Base-by-base conservation (phyloP, 768 basidiomycete species). In the Fomitopsis serialis region DNA sequence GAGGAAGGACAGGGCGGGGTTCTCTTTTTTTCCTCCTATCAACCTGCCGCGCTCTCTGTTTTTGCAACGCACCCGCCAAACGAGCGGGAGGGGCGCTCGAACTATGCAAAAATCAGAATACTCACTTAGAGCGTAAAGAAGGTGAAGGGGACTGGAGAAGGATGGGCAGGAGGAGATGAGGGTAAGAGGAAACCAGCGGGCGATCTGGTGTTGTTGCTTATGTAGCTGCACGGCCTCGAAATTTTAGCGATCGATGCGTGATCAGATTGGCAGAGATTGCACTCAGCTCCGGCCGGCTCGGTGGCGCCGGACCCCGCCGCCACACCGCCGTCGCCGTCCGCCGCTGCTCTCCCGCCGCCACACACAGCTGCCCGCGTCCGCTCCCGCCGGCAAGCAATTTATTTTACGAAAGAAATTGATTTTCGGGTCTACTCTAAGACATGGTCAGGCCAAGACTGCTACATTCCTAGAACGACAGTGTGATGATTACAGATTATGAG, bases 151-250 rank as follows among this genome's bases (percentile, higher is more conserved):
- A 68, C 54, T 57, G 58, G 61, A 40, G 69, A 73, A 66, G 74
- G 77, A 69, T 76, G 77, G 72, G 76, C 76, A 75, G 56, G 65
- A 61, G 64, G 49, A 63, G 66, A 59, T 67, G 67, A 68, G 67
- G 66, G 74, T 72, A 67, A 71, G 65, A 63, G 61, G 58, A 63
- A 64, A 59, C 60, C 56, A 55, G 52, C 55, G 60, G 63, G 56
- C 36, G 52, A 60, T 54, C 52, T 46, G 61, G 62, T 61, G 59
- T 65, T 59, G 58, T 55, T 59, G 65, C 61, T 67, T 65, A 66
- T 67, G 62, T 70, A 68, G 60, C 59, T 57, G 54, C 60, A 59
- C 56, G 55, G 58, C 46, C 54, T 58, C 59, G 57, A 64, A 64
- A 61, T 60, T 66, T 66, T 61, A 63, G 62, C 59, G 61, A 66